phyloP scores from a whole-genome alignment of 2,329 filamentous ascomycete species.

The Trichoderma aggressivum region DNA sequence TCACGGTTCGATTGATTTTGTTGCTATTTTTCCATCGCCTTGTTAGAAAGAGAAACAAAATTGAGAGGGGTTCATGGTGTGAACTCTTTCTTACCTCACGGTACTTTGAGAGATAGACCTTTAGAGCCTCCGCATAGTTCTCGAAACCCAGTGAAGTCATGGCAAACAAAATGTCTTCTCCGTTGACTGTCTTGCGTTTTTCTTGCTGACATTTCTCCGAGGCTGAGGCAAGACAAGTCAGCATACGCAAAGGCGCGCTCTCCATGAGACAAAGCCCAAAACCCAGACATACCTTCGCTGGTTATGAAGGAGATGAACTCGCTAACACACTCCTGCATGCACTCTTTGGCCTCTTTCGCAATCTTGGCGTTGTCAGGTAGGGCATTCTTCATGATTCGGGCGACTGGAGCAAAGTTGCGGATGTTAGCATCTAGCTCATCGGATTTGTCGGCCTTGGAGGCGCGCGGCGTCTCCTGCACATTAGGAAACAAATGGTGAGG shows the following conservation, averaged over 20 bases:
- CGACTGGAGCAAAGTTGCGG: slow-evolving; percentile 91
- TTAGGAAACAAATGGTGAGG: slow-evolving; percentile 55
- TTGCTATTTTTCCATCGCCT: slow-evolving; percentile 31
- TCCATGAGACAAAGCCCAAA: neutral
- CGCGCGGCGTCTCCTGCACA: slow-evolving; percentile 47
- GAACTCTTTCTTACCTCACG: slow-evolving; percentile 70
- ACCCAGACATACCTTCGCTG: slow-evolving; percentile 73
- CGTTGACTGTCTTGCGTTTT: slow-evolving; percentile 98
- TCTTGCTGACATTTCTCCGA: slow-evolving; percentile 99
- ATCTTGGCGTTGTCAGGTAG: slow-evolving; percentile 98
- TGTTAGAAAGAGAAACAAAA: neutral
- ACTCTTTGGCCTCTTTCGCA: slow-evolving; percentile 97
- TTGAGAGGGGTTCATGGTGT: neutral
- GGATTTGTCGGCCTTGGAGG: slow-evolving; percentile 46
- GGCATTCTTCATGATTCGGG: slow-evolving; percentile 97
- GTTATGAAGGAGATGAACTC: slow-evolving; percentile 99
- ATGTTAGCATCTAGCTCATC: slow-evolving; percentile 83
- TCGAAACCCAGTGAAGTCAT: slow-evolving; percentile 99
- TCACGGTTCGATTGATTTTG: slow-evolving; percentile 42
- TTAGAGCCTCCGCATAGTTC: slow-evolving; percentile 96
- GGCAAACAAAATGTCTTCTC: slow-evolving; percentile 96
- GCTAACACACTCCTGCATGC: slow-evolving; percentile 99
- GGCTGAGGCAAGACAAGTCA: slow-evolving; percentile 50
- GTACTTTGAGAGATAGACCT: slow-evolving; percentile 97
- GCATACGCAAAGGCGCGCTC: neutral